These are phyloP conservation scores for Neocucurbitaria cava DNA, from an alignment of 2,329 filamentous ascomycete genomes.

Conservation along the genomic window DNA sequence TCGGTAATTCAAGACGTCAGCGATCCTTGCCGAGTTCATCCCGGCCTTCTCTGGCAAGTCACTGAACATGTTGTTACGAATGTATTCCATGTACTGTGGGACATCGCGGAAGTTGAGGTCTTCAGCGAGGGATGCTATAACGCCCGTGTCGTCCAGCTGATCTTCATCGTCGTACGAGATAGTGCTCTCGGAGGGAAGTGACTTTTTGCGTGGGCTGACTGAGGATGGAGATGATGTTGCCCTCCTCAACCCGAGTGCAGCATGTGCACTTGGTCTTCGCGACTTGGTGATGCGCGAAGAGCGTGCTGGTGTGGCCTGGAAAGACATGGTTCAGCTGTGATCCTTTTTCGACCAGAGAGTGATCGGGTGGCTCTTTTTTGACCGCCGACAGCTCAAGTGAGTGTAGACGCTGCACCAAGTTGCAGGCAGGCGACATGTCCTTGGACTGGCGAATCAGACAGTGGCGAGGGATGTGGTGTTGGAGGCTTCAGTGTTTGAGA, in stretches of 20 bases:
- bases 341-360: background rate
- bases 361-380: background rate
- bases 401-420: background rate
- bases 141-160: slow-evolving; percentile 65
- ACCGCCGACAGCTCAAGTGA: background rate
- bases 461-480: slow-evolving; percentile 24
- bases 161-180: slow-evolving; percentile 47
- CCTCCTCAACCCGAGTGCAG: slow-evolving; percentile 38
- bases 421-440: slow-evolving; percentile 16
- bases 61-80: slow-evolving; percentile 68
- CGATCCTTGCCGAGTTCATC: slow-evolving; percentile 68
- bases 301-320: slow-evolving; percentile 39
- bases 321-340: slow-evolving; percentile 22
- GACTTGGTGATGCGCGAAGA: slow-evolving; percentile 41
- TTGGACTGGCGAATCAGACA: slow-evolving; percentile 30
- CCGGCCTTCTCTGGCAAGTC: slow-evolving; percentile 66
- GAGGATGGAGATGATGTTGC: slow-evolving; percentile 48
- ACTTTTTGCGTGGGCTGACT: slow-evolving; percentile 45
- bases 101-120: slow-evolving; percentile 67
- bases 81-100: slow-evolving; percentile 68
- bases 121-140: slow-evolving; percentile 61
- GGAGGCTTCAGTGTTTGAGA: slow-evolving; percentile 1
- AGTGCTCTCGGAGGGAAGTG: slow-evolving; percentile 27
- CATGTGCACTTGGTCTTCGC: slow-evolving; percentile 28
- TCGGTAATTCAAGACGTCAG: slow-evolving; percentile 69